Evolutionary conservation across 371 early-diverging fungal genomes (phyloP).

Genomic region (Nematocida sp.): DNA sequence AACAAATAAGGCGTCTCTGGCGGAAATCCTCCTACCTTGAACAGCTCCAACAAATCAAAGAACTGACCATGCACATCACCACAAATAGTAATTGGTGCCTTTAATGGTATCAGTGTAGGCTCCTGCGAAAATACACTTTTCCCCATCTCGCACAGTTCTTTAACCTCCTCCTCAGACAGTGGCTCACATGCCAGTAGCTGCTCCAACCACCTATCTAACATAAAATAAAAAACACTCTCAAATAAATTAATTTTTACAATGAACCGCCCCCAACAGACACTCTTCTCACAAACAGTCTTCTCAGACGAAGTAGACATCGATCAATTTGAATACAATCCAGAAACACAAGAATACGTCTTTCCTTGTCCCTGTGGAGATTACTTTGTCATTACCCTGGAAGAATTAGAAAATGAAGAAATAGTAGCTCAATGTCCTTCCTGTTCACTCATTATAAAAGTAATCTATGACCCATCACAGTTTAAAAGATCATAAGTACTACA

Average conservation of each 20-base stretch:
- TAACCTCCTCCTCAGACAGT: conserved; percentile 73
- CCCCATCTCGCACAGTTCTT: conserved; percentile 76
- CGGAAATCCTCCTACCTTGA: conserved; percentile 47
- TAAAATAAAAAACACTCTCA: conserved; percentile 29
- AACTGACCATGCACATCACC: conserved; percentile 98
- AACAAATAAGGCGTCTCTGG: conserved; percentile 67
- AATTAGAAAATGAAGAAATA: conserved; percentile 80
- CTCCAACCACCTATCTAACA: conserved; percentile 65
- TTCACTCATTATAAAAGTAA: conserved; percentile 73
- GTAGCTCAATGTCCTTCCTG: conserved; percentile 88
- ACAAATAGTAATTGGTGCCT: conserved; percentile 66
- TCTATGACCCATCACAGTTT: too few relatives aligned
- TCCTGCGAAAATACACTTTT: conserved; percentile 76
- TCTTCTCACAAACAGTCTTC: too few relatives aligned
- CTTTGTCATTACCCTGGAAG: conserved; percentile 77
- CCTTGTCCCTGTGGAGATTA: conserved; percentile 99
- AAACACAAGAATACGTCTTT: conserved; percentile 74
- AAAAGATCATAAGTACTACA: too few relatives aligned
- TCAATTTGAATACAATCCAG: conserved; percentile 86
- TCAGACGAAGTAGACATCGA: conserved; percentile 75
- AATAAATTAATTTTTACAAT: not conserved
- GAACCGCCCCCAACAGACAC: too few relatives aligned
- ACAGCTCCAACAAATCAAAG: conserved; percentile 66
- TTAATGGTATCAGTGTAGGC: conserved; percentile 70
- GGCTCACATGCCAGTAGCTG: conserved; percentile 68